Evolutionary conservation across 805 yeast species (phyloP).

Genomic region (Priceomyces haplophilus): DNA sequence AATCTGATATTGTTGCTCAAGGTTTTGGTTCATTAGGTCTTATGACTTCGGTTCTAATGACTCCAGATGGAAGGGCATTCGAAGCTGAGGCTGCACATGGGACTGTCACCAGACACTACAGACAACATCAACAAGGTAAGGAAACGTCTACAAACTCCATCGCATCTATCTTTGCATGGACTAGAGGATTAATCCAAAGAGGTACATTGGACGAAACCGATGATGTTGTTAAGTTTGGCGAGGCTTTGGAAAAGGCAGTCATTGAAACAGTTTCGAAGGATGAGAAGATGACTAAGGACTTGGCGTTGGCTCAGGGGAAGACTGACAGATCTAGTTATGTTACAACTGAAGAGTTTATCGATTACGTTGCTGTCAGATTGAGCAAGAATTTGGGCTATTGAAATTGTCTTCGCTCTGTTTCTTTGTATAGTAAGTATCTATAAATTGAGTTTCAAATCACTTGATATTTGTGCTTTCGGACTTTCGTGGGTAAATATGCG

Average conservation of each 20-base stretch:
- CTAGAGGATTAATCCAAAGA: slow-evolving; percentile 89
- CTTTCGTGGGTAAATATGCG: not conserved
- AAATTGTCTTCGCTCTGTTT: not conserved
- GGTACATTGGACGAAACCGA: slow-evolving; percentile 87
- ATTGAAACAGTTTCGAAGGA: slow-evolving; percentile 80
- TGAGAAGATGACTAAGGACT: slow-evolving; percentile 92
- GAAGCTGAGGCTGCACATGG: slow-evolving; percentile 99
- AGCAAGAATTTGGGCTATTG: slow-evolving; percentile 24
- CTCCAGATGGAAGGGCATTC: slow-evolving; percentile 96
- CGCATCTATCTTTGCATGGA: slow-evolving; percentile 97
- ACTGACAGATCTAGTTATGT: slow-evolving; percentile 80
- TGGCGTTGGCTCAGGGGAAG: slow-evolving; percentile 86
- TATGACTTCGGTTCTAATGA: slow-evolving; percentile 94
- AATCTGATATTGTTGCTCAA: slow-evolving; percentile 95
- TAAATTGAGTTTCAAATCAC: not conserved
- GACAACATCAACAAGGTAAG: slow-evolving; percentile 94
- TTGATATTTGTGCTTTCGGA: not conserved
- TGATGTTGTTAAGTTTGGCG: slow-evolving; percentile 77
- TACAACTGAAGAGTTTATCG: slow-evolving; percentile 88
- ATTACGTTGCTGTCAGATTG: slow-evolving; percentile 72
- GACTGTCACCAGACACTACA: slow-evolving; percentile 94
- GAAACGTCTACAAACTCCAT: slow-evolving; percentile 97
- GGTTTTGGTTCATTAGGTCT: slow-evolving; percentile 96
- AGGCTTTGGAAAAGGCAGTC: slow-evolving; percentile 76
- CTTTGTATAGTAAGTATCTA: not conserved